Percentiles rank a stretch among this genome's conserved stretches.
Evolutionary conservation across 2,329 filamentous ascomycete genomes (phyloP).

Genomic region (Lasiodiplodia citricola): DNA sequence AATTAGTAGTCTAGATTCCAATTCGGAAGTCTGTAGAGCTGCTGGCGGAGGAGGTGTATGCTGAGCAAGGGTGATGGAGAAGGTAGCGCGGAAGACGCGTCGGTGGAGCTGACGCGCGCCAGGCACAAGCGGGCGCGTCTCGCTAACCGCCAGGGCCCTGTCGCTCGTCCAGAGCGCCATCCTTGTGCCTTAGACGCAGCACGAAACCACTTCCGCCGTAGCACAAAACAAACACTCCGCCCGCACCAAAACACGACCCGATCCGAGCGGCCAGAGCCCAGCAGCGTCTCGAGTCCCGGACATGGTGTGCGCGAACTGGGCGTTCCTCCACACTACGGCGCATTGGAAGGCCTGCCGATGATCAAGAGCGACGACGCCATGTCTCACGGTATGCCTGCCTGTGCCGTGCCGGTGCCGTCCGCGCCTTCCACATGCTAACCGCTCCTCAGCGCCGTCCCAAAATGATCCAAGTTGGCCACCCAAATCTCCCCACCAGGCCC

Average conservation of each 20-base stretch:
- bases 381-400: conserved; percentile 41
- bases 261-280: conserved; percentile 6
- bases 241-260: conserved; percentile 1
- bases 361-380: conserved; percentile 56
- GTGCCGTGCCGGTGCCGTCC: conserved; percentile 5
- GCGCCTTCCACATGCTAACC: conserved; percentile 7
- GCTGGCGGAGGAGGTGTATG: neutral
- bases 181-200: conserved; percentile 22
- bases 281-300: conserved; percentile 6
- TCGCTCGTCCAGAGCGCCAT: conserved; percentile 21
- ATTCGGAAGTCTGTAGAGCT: neutral
- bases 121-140: conserved; percentile 6
- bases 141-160: conserved; percentile 14
- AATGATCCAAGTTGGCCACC: conserved; percentile 64
- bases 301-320: conserved; percentile 12
- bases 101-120: conserved; percentile 9
- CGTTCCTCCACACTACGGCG: conserved; percentile 7
- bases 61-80: neutral
- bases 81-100: conserved; percentile 15
- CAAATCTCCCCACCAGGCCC: conserved; percentile 65
- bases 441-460: conserved; percentile 32
- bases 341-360: conserved; percentile 40
- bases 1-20: neutral
- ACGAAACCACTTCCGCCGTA: conserved; percentile 24
- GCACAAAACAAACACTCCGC: conserved; percentile 25